Evolutionary conservation across 768 basidiomycete species (phyloP), one percentile per base, ranked within the genome.

Genomic region (Terana coerulea): DNA sequence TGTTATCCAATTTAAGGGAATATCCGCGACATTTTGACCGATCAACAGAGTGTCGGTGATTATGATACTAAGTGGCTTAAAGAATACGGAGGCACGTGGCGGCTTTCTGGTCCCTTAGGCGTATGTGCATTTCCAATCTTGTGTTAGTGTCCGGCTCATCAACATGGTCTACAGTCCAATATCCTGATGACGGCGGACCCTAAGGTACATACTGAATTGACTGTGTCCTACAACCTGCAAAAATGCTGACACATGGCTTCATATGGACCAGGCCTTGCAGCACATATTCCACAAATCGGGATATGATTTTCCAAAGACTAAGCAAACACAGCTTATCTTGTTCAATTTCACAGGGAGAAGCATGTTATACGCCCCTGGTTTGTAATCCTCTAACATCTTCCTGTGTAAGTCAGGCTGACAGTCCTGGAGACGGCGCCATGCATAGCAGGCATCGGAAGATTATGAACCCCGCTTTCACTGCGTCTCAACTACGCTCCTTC

Each of bases 401-500:
- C n/a, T 24, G 19, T 17, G 11, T 25, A 21, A 7, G 4, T 43
- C 24, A n/a, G n/a, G n/a, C 29, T 41, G 36, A 22, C n/a, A n/a
- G 35, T 5, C n/a, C n/a, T n/a, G 28, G 5, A 22, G 64, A 61
- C 59, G 29, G 15, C 24, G 57, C 62, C 39, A 52, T 40, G 3
- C 68, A 66, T 45, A 61, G 61, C 30, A 51, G 68, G 5, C 66
- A 67, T 29, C 40, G 68, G 37, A 69, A 69, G 50, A 62, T 67
- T 24, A 68, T 70, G 68, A 57, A 64, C 10, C 68, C 69, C 17
- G 67, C 67, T 3, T 70, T 70, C 39, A 47, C 45, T 35, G 30
- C 57, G 25, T 51, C 53, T 0, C 61, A 67, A 46, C 40, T 65
- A 24, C 52, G 59, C 30, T 50, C 58, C 3, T 67, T 63, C 41